These are phyloP conservation scores for Sideroxylon spinosum DNA, from an alignment of 179 eudicot species.

Conservation along the genomic window DNA sequence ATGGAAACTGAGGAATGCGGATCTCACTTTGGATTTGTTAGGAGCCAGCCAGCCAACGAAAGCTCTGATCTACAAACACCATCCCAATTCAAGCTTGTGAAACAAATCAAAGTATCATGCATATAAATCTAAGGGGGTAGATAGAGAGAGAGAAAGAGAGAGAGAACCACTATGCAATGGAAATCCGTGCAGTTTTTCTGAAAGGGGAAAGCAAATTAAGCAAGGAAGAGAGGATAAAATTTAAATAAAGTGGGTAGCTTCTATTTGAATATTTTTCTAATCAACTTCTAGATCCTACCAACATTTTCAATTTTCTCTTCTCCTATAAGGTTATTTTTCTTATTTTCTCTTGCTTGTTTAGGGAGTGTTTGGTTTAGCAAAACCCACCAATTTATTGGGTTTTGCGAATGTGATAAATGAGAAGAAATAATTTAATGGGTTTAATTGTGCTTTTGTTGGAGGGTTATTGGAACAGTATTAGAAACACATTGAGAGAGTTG, in stretches of 20 bases:
- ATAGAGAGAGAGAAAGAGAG: constrained; percentile 11
- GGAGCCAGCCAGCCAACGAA: constrained; percentile 3
- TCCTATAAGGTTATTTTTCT: too few relatives aligned
- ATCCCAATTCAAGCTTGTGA: not conserved
- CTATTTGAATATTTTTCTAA: constrained; percentile 38
- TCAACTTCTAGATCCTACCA: not conserved
- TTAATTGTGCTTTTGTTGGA: too few relatives aligned
- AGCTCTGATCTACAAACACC: constrained; percentile 10
- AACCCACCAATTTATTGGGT: too few relatives aligned
- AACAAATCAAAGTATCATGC: not conserved
- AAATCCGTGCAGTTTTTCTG: not conserved
- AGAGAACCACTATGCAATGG: not conserved
- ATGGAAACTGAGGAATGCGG: constrained; percentile 20
- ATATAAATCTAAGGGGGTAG: not conserved
- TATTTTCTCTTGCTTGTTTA: too few relatives aligned
- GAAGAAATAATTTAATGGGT: too few relatives aligned
- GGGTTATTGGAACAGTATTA: too few relatives aligned
- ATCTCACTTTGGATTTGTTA: not conserved
- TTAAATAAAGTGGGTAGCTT: constrained; percentile 42
- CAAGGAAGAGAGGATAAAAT: constrained; percentile 20
- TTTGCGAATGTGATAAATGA: too few relatives aligned
- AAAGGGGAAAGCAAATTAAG: constrained; percentile 10
- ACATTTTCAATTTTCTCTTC: too few relatives aligned
- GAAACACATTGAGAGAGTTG: too few relatives aligned
- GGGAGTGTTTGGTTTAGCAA: too few relatives aligned